A percentile compares a stretch with the other conserved stretches of the same genome.
These are phyloP conservation scores for Ehretia macrophylla DNA, from an alignment of 257 asterid genomes.

Conservation along the genomic window DNA sequence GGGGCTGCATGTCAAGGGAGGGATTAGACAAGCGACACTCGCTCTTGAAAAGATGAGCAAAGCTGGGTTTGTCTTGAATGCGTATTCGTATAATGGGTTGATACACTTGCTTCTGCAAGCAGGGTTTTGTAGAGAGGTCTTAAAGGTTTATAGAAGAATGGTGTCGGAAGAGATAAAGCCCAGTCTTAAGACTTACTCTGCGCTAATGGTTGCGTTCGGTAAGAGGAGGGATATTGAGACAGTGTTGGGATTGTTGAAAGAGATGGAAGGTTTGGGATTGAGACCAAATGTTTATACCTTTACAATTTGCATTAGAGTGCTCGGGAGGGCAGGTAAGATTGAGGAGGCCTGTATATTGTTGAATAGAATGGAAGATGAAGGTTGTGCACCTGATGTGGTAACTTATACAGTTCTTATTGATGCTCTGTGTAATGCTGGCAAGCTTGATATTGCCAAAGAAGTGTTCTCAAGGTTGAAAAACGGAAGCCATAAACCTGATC, in stretches of 20 bases:
- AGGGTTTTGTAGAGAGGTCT: conserved; percentile 69
- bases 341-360: conserved; percentile 58
- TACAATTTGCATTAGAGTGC: conserved; percentile 89
- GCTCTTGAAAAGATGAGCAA: conserved; percentile 76
- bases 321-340: conserved; percentile 88
- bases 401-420: conserved; percentile 92
- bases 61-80: conserved; percentile 68
- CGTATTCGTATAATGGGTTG: conserved; percentile 89
- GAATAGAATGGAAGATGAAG: conserved; percentile 79
- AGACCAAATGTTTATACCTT: conserved; percentile 88
- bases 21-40: conserved; percentile 58
- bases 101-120: conserved; percentile 85
- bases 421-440: conserved; percentile 91
- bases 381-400: conserved; percentile 90
- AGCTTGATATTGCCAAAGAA: conserved; percentile 63
- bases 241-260: conserved; percentile 68
- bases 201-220: conserved; percentile 93
- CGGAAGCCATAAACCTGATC: conserved; percentile 80
- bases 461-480: conserved; percentile 71
- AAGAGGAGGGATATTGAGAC: conserved; percentile 72
- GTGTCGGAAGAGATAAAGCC: conserved; percentile 75
- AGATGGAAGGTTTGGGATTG: conserved; percentile 77
- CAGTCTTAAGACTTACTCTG: conserved; percentile 91
- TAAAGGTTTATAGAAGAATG: conserved; percentile 65
- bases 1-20: conserved; percentile 65